Evolutionary conservation across 2,329 filamentous ascomycete species (phyloP), one percentile per base, ranked within the genome.

Genomic region (Talaromyces rugulosus): DNA sequence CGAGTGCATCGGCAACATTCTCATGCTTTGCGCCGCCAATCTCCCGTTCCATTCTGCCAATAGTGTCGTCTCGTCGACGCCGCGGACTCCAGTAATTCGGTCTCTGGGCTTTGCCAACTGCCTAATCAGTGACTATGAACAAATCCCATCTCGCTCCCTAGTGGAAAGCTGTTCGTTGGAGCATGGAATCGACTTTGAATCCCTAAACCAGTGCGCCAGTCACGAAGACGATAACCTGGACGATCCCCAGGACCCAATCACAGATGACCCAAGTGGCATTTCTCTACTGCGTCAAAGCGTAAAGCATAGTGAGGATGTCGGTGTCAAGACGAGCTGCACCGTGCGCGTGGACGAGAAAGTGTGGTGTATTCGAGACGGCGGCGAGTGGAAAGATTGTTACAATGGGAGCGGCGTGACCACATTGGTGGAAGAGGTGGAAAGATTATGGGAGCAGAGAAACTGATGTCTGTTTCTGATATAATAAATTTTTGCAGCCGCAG

Each of bases 61-160:
- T 30, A 64, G 68, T 51, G 54, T 60, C 30, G 59, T 57, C 52
- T 61, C 63, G 12, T 11, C 60, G 9, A 63, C 95, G 71, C 90
- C 91, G 33, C 87, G 93, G 66, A 76, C 77, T 6, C 74, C 79
- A 1, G 90, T 91, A 34, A 95, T 96, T 77, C 90, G 88, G 66
- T 93, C 89, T 70, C 87, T 99, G 27, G 94, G 94, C 64, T 99
- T 98, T 78, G 89, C 92, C 62, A 95, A 96, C 84, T 99, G 95
- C 78, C 79, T 99, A 62, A 87, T 88, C 27, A 84, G 83, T 65
- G 85, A 92, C 64, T 99, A 93, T 76, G 60, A 81, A 27, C 77
- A 87, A 7, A 96, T 99, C 36, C 94, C 95, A 1, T 82, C 90
- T 36, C 85, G 89, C 57, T 82, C 83, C n/a, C 83, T 97, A 18